phyloP scores from a whole-genome alignment of 305 asterid genomes.

The Stenogyne calaminthoides region DNA sequence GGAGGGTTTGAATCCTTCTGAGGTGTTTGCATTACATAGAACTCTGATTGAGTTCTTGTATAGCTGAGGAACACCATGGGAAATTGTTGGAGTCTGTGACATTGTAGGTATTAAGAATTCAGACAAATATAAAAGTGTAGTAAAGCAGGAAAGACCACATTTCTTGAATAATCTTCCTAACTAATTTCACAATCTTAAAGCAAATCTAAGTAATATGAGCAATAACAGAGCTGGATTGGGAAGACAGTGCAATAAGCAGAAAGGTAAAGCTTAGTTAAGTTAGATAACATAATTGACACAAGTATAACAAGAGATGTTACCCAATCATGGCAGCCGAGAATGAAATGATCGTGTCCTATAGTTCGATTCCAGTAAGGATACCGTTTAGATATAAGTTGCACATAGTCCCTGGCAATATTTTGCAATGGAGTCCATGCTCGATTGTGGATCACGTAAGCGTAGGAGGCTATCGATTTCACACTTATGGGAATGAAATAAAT shows the following conservation, averaged over 20 bases:
- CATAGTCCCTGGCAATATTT: constrained; percentile 54
- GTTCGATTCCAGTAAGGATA: constrained; percentile 79
- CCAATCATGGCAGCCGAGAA: constrained; percentile 85
- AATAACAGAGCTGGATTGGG: background rate
- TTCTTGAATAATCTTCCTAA: too few relatives aligned
- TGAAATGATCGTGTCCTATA: constrained; percentile 64
- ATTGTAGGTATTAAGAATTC: background rate
- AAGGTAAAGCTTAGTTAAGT: background rate
- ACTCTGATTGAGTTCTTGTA: constrained; percentile 71
- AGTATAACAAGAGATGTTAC: constrained; percentile 31
- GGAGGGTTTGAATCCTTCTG: constrained; percentile 74
- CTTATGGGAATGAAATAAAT: constrained; percentile 61
- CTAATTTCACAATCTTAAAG: background rate
- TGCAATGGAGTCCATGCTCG: constrained; percentile 53
- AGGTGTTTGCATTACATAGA: constrained; percentile 87
- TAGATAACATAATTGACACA: background rate
- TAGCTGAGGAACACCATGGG: constrained; percentile 49
- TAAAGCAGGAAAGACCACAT: too few relatives aligned
- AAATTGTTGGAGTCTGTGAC: constrained; percentile 52
- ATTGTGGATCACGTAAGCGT: constrained; percentile 43
- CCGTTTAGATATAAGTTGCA: constrained; percentile 46
- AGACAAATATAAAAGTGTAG: too few relatives aligned
- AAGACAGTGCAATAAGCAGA: too few relatives aligned
- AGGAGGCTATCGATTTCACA: constrained; percentile 50
- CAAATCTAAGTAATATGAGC: background rate